These are phyloP conservation scores for Naganishia liquefaciens DNA, from an alignment of 1,284 basidiomycete species.

Conservation along the genomic window DNA sequence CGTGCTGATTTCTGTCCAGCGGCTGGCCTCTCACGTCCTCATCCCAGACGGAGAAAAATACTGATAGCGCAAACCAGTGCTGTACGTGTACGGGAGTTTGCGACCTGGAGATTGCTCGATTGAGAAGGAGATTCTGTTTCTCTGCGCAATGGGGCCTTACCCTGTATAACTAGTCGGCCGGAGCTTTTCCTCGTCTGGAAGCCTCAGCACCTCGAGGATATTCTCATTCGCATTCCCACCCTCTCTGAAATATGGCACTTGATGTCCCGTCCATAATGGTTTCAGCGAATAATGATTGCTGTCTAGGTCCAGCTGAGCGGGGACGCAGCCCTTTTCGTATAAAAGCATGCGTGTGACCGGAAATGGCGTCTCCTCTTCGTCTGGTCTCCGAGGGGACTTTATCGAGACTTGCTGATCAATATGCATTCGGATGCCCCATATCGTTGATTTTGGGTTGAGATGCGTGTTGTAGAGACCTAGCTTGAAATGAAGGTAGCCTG, in stretches of 20 bases:
- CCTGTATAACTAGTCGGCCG: slow-evolving; percentile 31
- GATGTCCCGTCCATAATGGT: slow-evolving; percentile 27
- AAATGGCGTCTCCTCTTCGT: slow-evolving; percentile 23
- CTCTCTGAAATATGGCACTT: slow-evolving; percentile 6
- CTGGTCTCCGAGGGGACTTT: slow-evolving; percentile 23
- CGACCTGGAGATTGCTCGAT: slow-evolving; percentile 2
- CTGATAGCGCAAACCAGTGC: slow-evolving; percentile 28
- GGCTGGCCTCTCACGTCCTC: slow-evolving; percentile 28
- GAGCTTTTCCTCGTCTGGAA: slow-evolving; percentile 32
- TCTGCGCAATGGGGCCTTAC: background rate
- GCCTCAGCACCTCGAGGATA: slow-evolving; percentile 21
- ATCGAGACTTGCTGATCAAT: slow-evolving; percentile 31
- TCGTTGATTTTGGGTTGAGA: slow-evolving; percentile 20
- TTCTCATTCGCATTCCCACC: slow-evolving; percentile 11
- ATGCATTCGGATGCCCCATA: slow-evolving; percentile 22
- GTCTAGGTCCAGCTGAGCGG: slow-evolving; percentile 22
- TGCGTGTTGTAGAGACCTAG: slow-evolving; percentile 16
- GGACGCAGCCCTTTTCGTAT: slow-evolving; percentile 11
- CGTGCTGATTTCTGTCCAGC: slow-evolving; percentile 16
- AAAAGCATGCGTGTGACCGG: slow-evolving; percentile 26
- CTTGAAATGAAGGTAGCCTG: slow-evolving; percentile 21
- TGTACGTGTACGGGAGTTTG: slow-evolving; percentile 29
- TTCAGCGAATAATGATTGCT: slow-evolving; percentile 24
- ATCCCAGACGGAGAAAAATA: slow-evolving; percentile 33
- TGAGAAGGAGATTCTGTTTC: background rate